Percentiles rank a stretch among this genome's conserved stretches.
These are phyloP conservation scores for Dalbergia oliveri DNA, from an alignment of 306 rosid species.

Conservation along the genomic window DNA sequence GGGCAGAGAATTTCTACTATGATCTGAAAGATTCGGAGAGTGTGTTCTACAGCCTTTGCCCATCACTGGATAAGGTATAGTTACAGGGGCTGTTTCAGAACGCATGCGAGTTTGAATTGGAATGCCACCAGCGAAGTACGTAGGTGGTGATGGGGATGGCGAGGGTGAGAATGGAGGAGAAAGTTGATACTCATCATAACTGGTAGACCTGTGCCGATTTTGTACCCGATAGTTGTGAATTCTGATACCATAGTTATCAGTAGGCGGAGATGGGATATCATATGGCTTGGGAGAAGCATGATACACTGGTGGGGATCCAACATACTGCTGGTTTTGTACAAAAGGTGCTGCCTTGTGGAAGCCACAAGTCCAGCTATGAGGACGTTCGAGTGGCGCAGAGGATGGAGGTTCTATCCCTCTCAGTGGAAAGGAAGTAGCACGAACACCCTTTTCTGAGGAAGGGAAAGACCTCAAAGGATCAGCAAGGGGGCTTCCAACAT, in stretches of 20 bases:
- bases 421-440: slow-evolving; percentile 66
- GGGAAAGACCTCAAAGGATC: slow-evolving; percentile 79
- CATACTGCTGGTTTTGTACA: slow-evolving; percentile 57
- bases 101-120: slow-evolving; percentile 61
- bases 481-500: slow-evolving; percentile 87
- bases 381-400: slow-evolving; percentile 60
- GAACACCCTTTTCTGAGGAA: slow-evolving; percentile 60
- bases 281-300: slow-evolving; percentile 61
- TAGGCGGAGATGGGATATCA: slow-evolving; percentile 70
- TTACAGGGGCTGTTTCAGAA: slow-evolving; percentile 83
- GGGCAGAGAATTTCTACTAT: slow-evolving; percentile 75
- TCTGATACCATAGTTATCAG: slow-evolving; percentile 58
- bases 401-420: slow-evolving; percentile 62
- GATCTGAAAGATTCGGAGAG: slow-evolving; percentile 82
- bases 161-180: slow-evolving; percentile 91
- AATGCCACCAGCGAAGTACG: slow-evolving; percentile 53
- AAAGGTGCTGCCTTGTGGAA: slow-evolving; percentile 66
- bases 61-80: slow-evolving; percentile 69
- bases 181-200: slow-evolving; percentile 77
- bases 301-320: slow-evolving; percentile 73
- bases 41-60: slow-evolving; percentile 64
- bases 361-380: slow-evolving; percentile 85
- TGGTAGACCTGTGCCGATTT: slow-evolving; percentile 54
- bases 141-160: slow-evolving; percentile 80
- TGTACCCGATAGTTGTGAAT: slow-evolving; percentile 54